Conservation (phyloP, 2,329 filamentous ascomycete genomes). For the Fusarium sp. region DNA sequence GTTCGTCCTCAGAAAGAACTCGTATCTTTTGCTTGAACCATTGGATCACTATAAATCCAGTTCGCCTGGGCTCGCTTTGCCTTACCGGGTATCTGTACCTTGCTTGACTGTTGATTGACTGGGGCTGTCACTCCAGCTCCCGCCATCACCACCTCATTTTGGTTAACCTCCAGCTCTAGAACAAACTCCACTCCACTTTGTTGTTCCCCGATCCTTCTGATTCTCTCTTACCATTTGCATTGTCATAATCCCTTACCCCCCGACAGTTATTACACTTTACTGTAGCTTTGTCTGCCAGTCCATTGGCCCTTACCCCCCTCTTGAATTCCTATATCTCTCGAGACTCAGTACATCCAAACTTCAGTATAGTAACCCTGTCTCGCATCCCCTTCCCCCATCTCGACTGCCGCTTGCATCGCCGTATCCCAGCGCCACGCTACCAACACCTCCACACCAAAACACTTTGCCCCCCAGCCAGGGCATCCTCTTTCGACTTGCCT, state of each 20-base stretch:
- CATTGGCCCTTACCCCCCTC: constrained; percentile 9
- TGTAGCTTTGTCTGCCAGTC: not conserved
- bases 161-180: constrained; percentile 31
- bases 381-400: constrained; percentile 26
- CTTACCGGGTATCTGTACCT: not conserved
- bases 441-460: constrained; percentile 40
- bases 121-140: constrained; percentile 27
- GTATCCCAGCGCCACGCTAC: constrained; percentile 39
- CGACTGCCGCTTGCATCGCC: constrained; percentile 39
- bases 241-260: constrained; percentile 18
- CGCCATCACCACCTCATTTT: constrained; percentile 26
- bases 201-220: constrained; percentile 29
- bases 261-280: not conserved
- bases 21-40: not conserved
- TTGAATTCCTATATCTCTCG: not conserved
- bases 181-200: constrained; percentile 35
- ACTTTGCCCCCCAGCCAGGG: constrained; percentile 36
- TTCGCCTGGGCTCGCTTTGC: constrained; percentile 3
- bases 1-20: not conserved
- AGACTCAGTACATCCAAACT: not conserved
- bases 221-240: constrained; percentile 2
- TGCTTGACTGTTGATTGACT: not conserved
- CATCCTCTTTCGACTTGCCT: constrained; percentile 26
- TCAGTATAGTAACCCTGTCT: constrained; percentile 19
- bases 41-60: not conserved